Base-by-base conservation (phyloP, 2,329 filamentous ascomycete genomes). In the Trichoderma citrinoviride region DNA sequence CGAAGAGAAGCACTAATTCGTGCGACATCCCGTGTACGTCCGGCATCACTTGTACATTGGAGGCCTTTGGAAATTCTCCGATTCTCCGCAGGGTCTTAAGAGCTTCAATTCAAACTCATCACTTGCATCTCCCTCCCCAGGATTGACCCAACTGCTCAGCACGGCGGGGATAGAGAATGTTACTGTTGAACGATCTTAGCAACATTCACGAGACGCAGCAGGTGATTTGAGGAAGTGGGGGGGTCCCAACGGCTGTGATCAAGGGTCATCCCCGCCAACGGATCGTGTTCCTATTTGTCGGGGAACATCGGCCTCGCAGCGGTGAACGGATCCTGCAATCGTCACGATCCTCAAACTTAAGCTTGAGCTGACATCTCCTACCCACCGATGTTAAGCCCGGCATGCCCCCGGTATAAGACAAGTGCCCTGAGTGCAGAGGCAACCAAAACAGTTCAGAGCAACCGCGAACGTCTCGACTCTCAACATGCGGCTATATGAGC, bases 231-330 rank as follows among this genome's bases (percentile, higher is more conserved):
- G 54, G 50, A 37, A 14, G 61, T 64, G 61, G 53, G 33, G 61
- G 44, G 44, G 52, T 64, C 27, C 41, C 37, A 37, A 43, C 23
- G 25, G 43, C 53, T 27, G 37, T 37, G 33, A 37, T n/a, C 54
- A 25, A 50, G 57, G 61, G 33, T 50, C 52, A 19, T 57, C 61
- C 47, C 61, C 61, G 47, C 33, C 61, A 58, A 47, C 61, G 61
- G 61, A 50, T 64, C 19, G 10, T 17, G 44, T 50, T 64, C 61
- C 61, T 64, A 64, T 64, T 64, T 64, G 61, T 21, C 53, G 44
- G 53, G 53, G 61, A 52, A 58, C 17, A n/a, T 37, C 44, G 60
- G 60, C n/a, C 46, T 46, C 15, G 47, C 60, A 62, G 60, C 60
- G 60, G 60, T 62, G 60, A 62, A 62, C 58, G 27, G 49, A 44